These are phyloP conservation scores for Carex kokanica DNA, from an alignment of 176 grass and related monocot species.

Conservation along the genomic window DNA sequence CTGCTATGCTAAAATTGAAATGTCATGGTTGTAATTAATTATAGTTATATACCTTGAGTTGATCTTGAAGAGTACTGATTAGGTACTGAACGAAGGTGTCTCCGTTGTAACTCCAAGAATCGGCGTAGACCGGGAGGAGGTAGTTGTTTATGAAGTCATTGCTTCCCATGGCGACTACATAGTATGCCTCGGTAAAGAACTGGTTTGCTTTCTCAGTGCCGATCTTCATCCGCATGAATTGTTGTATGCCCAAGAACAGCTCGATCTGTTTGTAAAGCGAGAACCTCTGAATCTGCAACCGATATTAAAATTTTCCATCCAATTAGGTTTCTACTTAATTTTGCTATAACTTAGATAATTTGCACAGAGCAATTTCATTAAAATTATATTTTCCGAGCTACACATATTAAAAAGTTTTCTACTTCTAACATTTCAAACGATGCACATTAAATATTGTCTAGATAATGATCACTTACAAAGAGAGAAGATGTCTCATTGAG, in stretches of 20 bases:
- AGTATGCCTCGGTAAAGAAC: conserved; percentile 56
- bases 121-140: conserved; percentile 78
- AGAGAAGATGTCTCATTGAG: conserved; percentile 88
- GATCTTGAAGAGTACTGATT: conserved; percentile 47
- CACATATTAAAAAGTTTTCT: not conserved
- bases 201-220: conserved; percentile 43
- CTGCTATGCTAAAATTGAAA: not conserved
- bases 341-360: too few relatives aligned
- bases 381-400: too few relatives aligned
- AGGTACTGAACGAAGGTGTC: conserved; percentile 66
- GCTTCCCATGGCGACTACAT: conserved; percentile 85
- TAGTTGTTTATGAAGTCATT: conserved; percentile 99
- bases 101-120: conserved; percentile 82
- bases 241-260: conserved; percentile 82
- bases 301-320: not conserved
- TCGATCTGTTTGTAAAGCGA: conserved; percentile 98
- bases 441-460: not conserved
- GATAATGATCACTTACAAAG: conserved; percentile 39
- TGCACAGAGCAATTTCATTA: too few relatives aligned
- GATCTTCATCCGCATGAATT: conserved; percentile 66
- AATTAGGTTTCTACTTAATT: not conserved
- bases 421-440: not conserved
- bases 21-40: not conserved
- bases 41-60: conserved; percentile 46
- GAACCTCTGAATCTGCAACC: conserved; percentile 76